A percentile compares a stretch with the other conserved stretches of the same genome.
Conservation (phyloP, 208 protist species). For the Spongospora subterranea region DNA sequence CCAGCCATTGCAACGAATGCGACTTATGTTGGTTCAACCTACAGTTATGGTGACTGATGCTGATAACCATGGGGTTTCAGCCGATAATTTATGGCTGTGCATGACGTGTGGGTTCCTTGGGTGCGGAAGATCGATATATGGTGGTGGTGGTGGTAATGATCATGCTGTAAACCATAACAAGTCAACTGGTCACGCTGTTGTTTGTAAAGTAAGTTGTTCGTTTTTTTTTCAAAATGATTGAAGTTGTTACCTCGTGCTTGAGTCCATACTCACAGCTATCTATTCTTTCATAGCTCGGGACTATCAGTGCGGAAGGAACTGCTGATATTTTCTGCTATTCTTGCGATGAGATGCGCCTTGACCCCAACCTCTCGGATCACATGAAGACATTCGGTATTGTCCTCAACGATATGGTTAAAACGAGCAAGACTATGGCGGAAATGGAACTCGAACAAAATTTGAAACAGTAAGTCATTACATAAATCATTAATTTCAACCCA, state of each 20-base stretch:
- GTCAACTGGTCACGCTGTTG: slow-evolving; percentile 83
- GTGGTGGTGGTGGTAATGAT: slow-evolving; percentile 89
- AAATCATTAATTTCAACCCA: neutral
- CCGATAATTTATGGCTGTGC: slow-evolving; percentile 92
- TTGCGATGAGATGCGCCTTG: slow-evolving; percentile 90
- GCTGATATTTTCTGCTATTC: slow-evolving; percentile 87
- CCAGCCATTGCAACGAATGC: slow-evolving; percentile 74
- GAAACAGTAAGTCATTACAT: neutral
- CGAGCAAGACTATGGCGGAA: slow-evolving; percentile 93
- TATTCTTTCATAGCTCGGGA: slow-evolving; percentile 81
- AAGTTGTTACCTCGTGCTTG: no score
- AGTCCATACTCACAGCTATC: neutral
- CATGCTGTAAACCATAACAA: slow-evolving; percentile 91
- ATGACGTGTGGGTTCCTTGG: slow-evolving; percentile 88
- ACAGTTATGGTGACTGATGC: neutral
- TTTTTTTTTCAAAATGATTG: no score
- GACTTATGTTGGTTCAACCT: slow-evolving; percentile 69
- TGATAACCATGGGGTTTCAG: neutral
- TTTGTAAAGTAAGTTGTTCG: slow-evolving; percentile 84
- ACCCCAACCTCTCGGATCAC: slow-evolving; percentile 88
- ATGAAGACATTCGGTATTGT: slow-evolving; percentile 94
- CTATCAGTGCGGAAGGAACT: slow-evolving; percentile 82
- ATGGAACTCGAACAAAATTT: slow-evolving; percentile 87
- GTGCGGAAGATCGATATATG: slow-evolving; percentile 83
- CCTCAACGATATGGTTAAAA: slow-evolving; percentile 72